These are phyloP conservation scores for Debaryomyces fabryi DNA, from an alignment of 1,139 yeast genomes.

Conservation along the genomic window DNA sequence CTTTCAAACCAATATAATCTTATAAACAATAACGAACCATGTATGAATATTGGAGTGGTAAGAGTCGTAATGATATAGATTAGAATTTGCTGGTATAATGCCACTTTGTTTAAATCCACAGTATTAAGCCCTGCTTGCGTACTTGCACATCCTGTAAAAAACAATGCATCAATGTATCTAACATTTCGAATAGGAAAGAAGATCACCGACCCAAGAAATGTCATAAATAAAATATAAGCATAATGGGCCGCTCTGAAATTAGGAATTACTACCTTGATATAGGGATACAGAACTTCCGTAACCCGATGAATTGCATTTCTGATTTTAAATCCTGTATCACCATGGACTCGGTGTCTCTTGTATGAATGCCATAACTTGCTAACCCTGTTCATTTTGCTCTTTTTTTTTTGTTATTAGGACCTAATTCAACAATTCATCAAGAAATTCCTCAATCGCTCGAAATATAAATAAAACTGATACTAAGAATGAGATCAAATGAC, in stretches of 20 bases:
- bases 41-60: slow-evolving; percentile 89
- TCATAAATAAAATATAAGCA: slow-evolving; percentile 55
- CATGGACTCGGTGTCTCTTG: slow-evolving; percentile 8
- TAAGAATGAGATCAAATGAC: background rate
- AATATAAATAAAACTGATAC: background rate
- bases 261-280: slow-evolving; percentile 57
- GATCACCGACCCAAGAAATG: slow-evolving; percentile 68
- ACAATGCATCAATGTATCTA: slow-evolving; percentile 75
- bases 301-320: slow-evolving; percentile 30
- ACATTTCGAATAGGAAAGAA: slow-evolving; percentile 73
- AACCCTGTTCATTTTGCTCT: background rate
- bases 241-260: slow-evolving; percentile 83
- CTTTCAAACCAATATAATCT: slow-evolving; percentile 89
- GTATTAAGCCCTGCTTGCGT: slow-evolving; percentile 95
- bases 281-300: slow-evolving; percentile 40
- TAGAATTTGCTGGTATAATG: slow-evolving; percentile 76
- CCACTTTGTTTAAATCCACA: slow-evolving; percentile 60
- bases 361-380: slow-evolving; percentile 7
- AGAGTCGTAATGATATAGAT: slow-evolving; percentile 62
- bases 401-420: background rate
- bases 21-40: slow-evolving; percentile 75
- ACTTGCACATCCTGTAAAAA: slow-evolving; percentile 71
- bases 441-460: background rate
- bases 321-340: slow-evolving; percentile 21
- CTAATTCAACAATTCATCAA: slow-evolving; percentile 3